phyloP scores from a whole-genome alignment of 805 yeast genomes.

The Starmera dryadoides region DNA sequence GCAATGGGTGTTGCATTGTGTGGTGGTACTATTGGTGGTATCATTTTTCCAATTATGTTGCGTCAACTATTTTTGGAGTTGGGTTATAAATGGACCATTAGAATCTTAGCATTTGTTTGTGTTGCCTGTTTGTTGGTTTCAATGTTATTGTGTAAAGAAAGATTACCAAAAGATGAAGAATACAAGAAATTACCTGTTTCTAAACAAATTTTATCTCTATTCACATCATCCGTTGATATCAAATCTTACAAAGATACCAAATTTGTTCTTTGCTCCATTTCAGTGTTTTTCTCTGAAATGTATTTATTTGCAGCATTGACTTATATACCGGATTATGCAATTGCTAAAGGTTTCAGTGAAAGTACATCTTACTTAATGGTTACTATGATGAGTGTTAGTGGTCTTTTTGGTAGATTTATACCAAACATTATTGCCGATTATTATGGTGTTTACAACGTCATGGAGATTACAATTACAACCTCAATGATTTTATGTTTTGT shows the following conservation, averaged over 20 bases:
- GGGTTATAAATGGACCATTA: conserved; percentile 52
- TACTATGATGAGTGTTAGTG: conserved; percentile 34
- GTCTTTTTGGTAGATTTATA: conserved; percentile 36
- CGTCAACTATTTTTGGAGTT: conserved; percentile 34
- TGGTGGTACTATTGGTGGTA: conserved; percentile 51
- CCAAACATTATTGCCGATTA: conserved; percentile 36
- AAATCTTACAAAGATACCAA: conserved; percentile 32
- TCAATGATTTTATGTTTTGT: conserved; percentile 25
- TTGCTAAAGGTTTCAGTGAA: conserved; percentile 3
- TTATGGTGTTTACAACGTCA: conserved; percentile 46
- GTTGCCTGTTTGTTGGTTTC: conserved; percentile 26
- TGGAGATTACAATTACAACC: conserved; percentile 27
- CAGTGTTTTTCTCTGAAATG: conserved; percentile 36
- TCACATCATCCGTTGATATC: conserved; percentile 18
- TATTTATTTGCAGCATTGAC: conserved; percentile 38
- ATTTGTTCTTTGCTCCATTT: conserved; percentile 31
- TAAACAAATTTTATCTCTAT: background rate
- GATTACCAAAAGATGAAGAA: background rate
- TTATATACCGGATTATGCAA: conserved; percentile 37
- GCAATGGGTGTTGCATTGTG: conserved; percentile 40
- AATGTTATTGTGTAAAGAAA: background rate
- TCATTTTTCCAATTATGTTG: conserved; percentile 45
- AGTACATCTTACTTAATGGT: conserved; percentile 25
- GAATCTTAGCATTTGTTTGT: conserved; percentile 42
- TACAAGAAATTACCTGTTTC: background rate